Evolutionary conservation across 2,329 filamentous ascomycete genomes (phyloP), one percentile per base, ranked within the genome.

Genomic region (Amylocarpus encephaloides): DNA sequence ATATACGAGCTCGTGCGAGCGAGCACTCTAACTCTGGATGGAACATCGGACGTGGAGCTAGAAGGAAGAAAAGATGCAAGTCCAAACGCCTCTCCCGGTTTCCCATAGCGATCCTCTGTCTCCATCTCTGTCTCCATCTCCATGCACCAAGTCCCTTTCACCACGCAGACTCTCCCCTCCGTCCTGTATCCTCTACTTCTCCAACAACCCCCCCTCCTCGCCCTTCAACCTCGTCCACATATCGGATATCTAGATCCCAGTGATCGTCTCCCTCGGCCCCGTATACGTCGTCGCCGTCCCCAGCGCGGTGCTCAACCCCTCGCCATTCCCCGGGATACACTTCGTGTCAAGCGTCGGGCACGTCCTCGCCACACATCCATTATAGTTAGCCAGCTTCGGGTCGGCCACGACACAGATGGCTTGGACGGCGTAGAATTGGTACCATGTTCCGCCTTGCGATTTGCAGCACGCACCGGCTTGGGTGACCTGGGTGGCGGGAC

Each of bases 361-460:
- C 36, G 41, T 41, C n/a, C 6, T 43, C 6, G 5, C 11, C 34
- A 58, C 39, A 43, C 55, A 57, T n/a, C 34, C 35, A 26, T 57
- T 49, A 26, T 55, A 61, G 15, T 12, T 19, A 1, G 29, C 39
- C 13, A 42, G 18, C 6, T 15, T 41, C 3, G 13, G 15, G 18
- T 55, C 54, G 9, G 56, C 29, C 3, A 59, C 43, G 6, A 57
- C 50, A 39, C 56, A 56, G 30, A 61, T 61, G 10, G 52, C 59
- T 50, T 61, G 59, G 35, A 48, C 47, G 29, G 52, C 15, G 45
- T 60, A 58, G 53, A 55, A 58, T 43, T 60, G 56, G 32, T 59
- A 60, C 56, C 57, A 59, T 1, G 56, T 61, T 9, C 59, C 55
- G 5, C 30, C 29, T n/a, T 49, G 26, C n/a, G 44, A 50, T 29